Base-by-base conservation (phyloP, 305 asterid species). In the Fraxinus latifolia region DNA sequence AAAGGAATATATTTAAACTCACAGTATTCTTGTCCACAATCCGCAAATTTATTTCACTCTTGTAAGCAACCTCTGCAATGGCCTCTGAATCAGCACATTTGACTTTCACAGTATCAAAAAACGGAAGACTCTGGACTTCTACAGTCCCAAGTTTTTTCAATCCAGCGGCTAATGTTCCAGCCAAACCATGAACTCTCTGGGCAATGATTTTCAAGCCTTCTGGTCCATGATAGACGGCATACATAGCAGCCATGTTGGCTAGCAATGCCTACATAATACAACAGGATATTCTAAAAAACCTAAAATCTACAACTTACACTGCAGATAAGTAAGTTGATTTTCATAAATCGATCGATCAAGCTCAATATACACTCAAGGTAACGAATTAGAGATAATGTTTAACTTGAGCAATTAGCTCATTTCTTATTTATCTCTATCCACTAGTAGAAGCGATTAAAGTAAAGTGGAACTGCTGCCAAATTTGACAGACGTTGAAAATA, bases 171-270 rank as follows among this genome's bases (percentile, higher is more conserved):
- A 96, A 88, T 32, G 90, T 80, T 73, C 90, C 98, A 25, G 99
- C 97, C 85, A 96, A 91, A 83, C 97, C 98, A 79, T 96, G 98
- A 68, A 94, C 97, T 77, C 99, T 90, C 76, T 93, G 94, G 58
- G 95, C 97, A 77, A 94, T 96, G 60, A 90, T 85, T 87, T 93
- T 94, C 14, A 96, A 97, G 83, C 99, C 99, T 85, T 90, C 98
- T 0, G 93, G 91, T 73, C 93, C 93, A 82, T 90, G 93, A 77
- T 90, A 90, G 58, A 94, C 91, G 74, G 98, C 99, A 84, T 88
- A 96, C 98, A 93, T 94, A 7, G 98, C 97, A 87, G 99, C 97
- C 98, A 94, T 96, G 91, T 94, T 94, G 32, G 99, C 99, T 62
- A 96, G 97, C 90, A 96, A 90, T 27, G 98, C 99, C 99, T 96